Evolutionary conservation across 768 basidiomycete species (phyloP).

Genomic region (Rhodotorula diobovata): DNA sequence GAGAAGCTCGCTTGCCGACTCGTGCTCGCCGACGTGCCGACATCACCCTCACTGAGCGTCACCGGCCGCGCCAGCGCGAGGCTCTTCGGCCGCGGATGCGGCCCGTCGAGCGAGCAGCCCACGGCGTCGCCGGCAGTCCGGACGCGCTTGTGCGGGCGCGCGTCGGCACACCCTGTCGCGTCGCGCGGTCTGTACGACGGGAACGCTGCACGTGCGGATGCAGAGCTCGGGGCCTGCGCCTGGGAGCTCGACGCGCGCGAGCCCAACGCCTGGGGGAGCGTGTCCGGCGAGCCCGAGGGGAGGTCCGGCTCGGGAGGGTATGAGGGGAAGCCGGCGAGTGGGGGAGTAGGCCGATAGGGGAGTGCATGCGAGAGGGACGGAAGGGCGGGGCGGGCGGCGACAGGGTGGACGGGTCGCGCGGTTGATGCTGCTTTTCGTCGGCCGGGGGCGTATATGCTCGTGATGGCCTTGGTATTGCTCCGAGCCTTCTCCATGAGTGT

Average conservation of each 20-base stretch:
- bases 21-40: too few species aligned
- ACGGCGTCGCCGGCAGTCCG: too few species aligned
- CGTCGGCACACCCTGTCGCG: too few species aligned
- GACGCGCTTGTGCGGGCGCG: not conserved
- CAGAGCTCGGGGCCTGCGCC: too few species aligned
- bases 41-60: not conserved
- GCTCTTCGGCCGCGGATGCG: not conserved
- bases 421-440: not conserved
- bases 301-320: too few species aligned
- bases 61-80: not conserved
- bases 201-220: too few species aligned
- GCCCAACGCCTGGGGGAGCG: too few species aligned
- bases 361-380: not conserved
- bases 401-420: not conserved
- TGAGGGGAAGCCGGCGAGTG: too few species aligned
- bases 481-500: slow-evolving; percentile 21
- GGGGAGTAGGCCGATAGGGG: not conserved
- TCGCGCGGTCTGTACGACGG: too few species aligned
- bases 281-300: too few species aligned
- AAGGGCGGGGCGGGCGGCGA: not conserved
- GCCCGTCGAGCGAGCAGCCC: not conserved
- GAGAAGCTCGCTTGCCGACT: not conserved
- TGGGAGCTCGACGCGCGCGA: too few species aligned
- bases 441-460: slow-evolving; percentile 24
- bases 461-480: slow-evolving; percentile 12